phyloP scores from a whole-genome alignment of 768 basidiomycete genomes.

The Pleurotus tuber-regium region DNA sequence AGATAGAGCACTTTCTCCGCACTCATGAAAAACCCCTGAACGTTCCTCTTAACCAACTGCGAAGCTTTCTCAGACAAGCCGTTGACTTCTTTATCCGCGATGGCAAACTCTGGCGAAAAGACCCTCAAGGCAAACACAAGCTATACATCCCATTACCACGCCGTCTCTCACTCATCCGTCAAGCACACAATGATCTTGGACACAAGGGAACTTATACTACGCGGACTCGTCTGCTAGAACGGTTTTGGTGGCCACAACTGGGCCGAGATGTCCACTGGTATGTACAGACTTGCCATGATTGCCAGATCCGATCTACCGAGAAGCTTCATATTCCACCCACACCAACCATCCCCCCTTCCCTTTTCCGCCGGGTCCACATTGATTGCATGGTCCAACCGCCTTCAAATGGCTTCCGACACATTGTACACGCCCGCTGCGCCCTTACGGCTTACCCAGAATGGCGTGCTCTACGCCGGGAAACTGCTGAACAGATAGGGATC shows the following conservation, averaged over 20 bases:
- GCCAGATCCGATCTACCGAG: conserved; percentile 23
- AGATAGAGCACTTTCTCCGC: conserved; percentile 13
- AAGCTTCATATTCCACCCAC: conserved; percentile 26
- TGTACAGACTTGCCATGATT: conserved; percentile 28
- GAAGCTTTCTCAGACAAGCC: not conserved
- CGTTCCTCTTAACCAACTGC: not conserved
- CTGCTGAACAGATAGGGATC: conserved; percentile 15
- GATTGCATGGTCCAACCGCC: conserved; percentile 27
- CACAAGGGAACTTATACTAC: conserved; percentile 27
- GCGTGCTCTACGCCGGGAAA: conserved; percentile 19
- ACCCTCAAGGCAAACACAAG: conserved; percentile 17
- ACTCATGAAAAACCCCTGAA: conserved; percentile 1
- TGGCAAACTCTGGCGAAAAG: conserved; percentile 17
- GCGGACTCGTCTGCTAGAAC: conserved; percentile 14
- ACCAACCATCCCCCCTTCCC: conserved; percentile 18
- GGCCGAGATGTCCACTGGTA: conserved; percentile 28
- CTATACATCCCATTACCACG: conserved; percentile 13
- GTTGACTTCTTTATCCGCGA: conserved; percentile 17
- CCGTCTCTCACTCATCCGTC: conserved; percentile 14
- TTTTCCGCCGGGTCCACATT: conserved; percentile 25
- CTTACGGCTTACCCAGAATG: conserved; percentile 22
- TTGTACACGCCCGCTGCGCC: conserved; percentile 23
- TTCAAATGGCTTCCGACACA: conserved; percentile 18
- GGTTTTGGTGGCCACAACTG: conserved; percentile 22
- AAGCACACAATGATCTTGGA: conserved; percentile 25